Percentiles rank a stretch among this genome's conserved stretches.
Evolutionary conservation across 495 filamentous ascomycete genomes (phyloP).

Genomic region (Penicillium taxi): DNA sequence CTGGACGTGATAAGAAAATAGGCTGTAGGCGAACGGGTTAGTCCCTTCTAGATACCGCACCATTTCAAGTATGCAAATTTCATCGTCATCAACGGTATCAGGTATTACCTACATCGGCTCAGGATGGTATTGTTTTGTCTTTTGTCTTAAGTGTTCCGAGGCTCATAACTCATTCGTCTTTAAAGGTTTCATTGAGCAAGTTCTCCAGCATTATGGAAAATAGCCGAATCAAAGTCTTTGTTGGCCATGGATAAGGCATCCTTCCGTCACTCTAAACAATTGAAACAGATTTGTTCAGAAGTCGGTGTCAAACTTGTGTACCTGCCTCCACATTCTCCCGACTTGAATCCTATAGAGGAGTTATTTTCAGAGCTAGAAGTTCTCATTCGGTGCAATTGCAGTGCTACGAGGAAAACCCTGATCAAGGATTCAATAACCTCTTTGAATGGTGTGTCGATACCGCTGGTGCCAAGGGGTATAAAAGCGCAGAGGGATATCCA

Average conservation of each 20-base stretch:
- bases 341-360: conserved; percentile 26
- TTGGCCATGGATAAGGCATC: conserved; percentile 12
- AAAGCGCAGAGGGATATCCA: conserved; percentile 20
- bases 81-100: conserved; percentile 7
- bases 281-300: conserved; percentile 6
- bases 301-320: conserved; percentile 1
- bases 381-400: conserved; percentile 13
- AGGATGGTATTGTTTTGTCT: conserved; percentile 32
- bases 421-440: conserved; percentile 28
- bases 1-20: conserved; percentile 10
- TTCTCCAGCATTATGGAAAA: conserved; percentile 28
- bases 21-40: conserved; percentile 5
- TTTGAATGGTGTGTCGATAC: conserved; percentile 23
- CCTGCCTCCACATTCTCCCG: conserved; percentile 19
- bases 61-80: conserved; percentile 5
- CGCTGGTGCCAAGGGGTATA: conserved; percentile 14
- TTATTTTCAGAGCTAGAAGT: conserved; percentile 23
- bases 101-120: conserved; percentile 28
- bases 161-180: conserved; percentile 31
- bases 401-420: conserved; percentile 23
- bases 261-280: neutral
- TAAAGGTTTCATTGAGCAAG: conserved; percentile 35
- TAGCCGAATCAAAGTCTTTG: conserved; percentile 34
- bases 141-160: conserved; percentile 26
- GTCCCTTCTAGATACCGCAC: conserved; percentile 3